phyloP scores from a whole-genome alignment of 345 rosid genomes.

The Heritiera littoralis region DNA sequence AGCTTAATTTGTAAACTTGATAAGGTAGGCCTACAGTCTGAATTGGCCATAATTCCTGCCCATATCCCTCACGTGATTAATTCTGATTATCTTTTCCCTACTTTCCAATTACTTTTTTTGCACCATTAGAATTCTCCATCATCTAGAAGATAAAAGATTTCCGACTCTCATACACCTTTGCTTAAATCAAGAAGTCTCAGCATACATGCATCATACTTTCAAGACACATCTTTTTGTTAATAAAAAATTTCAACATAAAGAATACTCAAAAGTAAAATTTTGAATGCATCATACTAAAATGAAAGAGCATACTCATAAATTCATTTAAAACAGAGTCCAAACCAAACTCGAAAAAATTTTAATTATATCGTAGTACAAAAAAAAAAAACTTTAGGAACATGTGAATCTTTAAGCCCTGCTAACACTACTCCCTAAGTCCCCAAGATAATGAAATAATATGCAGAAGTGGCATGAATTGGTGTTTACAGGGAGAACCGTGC shows the following conservation, averaged over 20 bases:
- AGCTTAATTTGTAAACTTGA: conserved; percentile 2
- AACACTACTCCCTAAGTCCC: not conserved
- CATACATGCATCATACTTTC: not conserved
- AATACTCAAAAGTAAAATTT: too few relatives aligned
- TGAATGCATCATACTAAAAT: too few relatives aligned
- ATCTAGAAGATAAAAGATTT: not conserved
- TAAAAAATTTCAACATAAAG: too few relatives aligned
- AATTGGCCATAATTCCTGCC: conserved; percentile 20
- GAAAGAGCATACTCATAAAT: too few relatives aligned
- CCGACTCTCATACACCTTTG: not conserved
- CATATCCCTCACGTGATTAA: conserved; percentile 18
- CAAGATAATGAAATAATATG: not conserved
- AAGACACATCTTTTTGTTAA: not conserved
- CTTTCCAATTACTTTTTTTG: conserved; percentile 20
- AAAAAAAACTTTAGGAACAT: too few relatives aligned
- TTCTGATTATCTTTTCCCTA: conserved; percentile 9
- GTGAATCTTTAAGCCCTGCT: not conserved
- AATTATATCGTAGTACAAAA: too few relatives aligned
- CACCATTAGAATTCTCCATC: not conserved
- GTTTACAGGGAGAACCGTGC: not conserved
- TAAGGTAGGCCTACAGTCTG: conserved; percentile 18
- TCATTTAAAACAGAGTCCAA: too few relatives aligned
- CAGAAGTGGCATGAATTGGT: conserved; percentile 5
- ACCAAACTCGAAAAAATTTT: too few relatives aligned
- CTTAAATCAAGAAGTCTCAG: too few relatives aligned